Evolutionary conservation across 1,139 yeast species (phyloP).

Genomic region (Pichia sp.): DNA sequence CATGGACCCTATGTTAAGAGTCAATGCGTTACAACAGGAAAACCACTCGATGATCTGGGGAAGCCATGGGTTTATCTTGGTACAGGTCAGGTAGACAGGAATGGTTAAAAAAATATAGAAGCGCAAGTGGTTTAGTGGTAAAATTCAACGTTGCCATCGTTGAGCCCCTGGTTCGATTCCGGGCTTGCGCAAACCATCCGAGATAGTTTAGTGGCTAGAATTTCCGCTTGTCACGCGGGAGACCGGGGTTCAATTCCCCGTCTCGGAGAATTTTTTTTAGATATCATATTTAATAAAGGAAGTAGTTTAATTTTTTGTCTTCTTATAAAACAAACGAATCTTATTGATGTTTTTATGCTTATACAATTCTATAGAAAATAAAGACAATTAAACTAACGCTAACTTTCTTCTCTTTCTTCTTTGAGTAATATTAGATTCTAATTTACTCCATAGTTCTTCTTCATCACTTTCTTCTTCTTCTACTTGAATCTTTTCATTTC

Average conservation of each 20-base stretch:
- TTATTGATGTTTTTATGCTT: background rate
- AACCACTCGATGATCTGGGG: no score
- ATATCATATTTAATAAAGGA: no score
- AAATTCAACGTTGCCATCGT: conserved; percentile 16
- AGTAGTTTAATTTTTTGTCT: background rate
- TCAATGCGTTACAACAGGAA: no score
- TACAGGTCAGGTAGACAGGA: no score
- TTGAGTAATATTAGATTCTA: conserved; percentile 19
- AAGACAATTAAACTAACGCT: conserved; percentile 1
- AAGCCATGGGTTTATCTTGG: no score
- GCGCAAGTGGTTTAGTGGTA: conserved; percentile 17
- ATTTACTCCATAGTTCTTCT: conserved; percentile 28
- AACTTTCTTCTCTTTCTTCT: conserved; percentile 26
- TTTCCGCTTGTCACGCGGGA: conserved; percentile 16
- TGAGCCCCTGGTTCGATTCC: conserved; percentile 16
- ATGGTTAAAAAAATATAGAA: no score
- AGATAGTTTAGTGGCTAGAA: conserved; percentile 16
- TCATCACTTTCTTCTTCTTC: conserved; percentile 28
- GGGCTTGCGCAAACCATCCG: conserved; percentile 12
- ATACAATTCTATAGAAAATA: background rate
- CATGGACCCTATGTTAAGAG: no score
- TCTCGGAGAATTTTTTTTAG: conserved; percentile 8
- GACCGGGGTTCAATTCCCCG: conserved; percentile 16
- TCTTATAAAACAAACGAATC: no score
- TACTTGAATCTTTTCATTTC: conserved; percentile 34